Evolutionary conservation across 352 stramenopile genomes (phyloP).

Genomic region (Thraustotheca clavata): DNA sequence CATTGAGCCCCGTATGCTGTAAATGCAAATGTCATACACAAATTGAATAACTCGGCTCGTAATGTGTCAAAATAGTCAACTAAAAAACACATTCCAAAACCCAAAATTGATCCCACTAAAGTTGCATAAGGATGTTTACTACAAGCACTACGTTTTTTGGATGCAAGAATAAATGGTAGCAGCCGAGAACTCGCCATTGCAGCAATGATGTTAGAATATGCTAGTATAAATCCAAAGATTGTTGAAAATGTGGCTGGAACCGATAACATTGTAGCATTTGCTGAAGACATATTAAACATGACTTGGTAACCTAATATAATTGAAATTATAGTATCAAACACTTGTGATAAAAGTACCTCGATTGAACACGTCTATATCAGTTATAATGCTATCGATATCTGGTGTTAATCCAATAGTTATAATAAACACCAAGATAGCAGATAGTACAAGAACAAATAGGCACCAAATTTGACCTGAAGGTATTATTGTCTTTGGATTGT

Average conservation of each 20-base stretch:
- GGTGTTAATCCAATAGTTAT: conserved; percentile 29
- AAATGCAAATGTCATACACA: conserved; percentile 27
- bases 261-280: conserved; percentile 30
- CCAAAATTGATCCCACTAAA: background rate
- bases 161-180: conserved; percentile 27
- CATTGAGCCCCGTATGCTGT: conserved; percentile 37
- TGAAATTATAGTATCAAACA: no score
- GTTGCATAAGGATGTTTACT: conserved; percentile 2
- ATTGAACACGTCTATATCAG: conserved; percentile 23
- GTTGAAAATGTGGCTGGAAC: conserved; percentile 43
- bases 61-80: background rate
- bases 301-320: conserved; percentile 28
- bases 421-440: conserved; percentile 30
- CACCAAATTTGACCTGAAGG: conserved; percentile 10
- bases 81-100: conserved; percentile 15
- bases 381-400: conserved; percentile 23
- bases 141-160: background rate
- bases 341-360: background rate
- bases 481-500: conserved; percentile 11
- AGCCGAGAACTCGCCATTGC: conserved; percentile 39
- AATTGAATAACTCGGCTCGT: conserved; percentile 13
- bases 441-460: conserved; percentile 34
- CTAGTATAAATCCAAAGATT: conserved; percentile 47
- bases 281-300: conserved; percentile 24
- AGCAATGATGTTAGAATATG: conserved; percentile 41